Conservation (phyloP, 805 yeast genomes). For the Lipomyces chichibuensis region DNA sequence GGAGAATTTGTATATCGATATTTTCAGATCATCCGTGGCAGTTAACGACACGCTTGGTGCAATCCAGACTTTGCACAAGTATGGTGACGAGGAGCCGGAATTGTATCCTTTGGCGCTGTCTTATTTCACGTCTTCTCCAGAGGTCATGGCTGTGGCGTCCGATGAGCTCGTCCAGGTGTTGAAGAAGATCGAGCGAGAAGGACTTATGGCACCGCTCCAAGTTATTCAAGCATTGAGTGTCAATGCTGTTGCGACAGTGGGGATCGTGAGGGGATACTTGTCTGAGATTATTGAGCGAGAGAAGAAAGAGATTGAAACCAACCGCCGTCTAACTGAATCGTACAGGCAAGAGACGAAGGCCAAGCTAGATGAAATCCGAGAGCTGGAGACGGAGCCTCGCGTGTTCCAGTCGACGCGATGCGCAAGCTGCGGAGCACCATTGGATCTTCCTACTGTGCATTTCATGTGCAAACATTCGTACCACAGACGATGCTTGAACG, state of each 20-base stretch:
- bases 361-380: constrained; percentile 58
- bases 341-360: constrained; percentile 67
- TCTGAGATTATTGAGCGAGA: constrained; percentile 62
- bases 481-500: constrained; percentile 74
- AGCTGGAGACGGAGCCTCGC: constrained; percentile 52
- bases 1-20: constrained; percentile 58
- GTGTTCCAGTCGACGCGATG: constrained; percentile 68
- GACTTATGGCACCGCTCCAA: constrained; percentile 72
- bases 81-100: constrained; percentile 65
- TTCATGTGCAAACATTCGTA: constrained; percentile 86
- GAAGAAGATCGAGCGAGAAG: constrained; percentile 54
- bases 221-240: constrained; percentile 68
- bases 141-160: constrained; percentile 48
- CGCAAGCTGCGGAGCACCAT: constrained; percentile 60
- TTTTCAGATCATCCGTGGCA: constrained; percentile 67
- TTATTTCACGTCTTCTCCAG: constrained; percentile 61
- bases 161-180: constrained; percentile 56
- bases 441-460: constrained; percentile 80
- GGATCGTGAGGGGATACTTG: constrained; percentile 69
- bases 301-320: constrained; percentile 67
- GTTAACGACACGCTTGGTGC: constrained; percentile 62
- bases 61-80: constrained; percentile 57
- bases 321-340: constrained; percentile 63
- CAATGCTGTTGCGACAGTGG: constrained; percentile 67
- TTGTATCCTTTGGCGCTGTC: constrained; percentile 67